Evolutionary conservation across 495 filamentous ascomycete species (phyloP), one percentile per base, ranked within the genome.

Genomic region (Cercophora samala): DNA sequence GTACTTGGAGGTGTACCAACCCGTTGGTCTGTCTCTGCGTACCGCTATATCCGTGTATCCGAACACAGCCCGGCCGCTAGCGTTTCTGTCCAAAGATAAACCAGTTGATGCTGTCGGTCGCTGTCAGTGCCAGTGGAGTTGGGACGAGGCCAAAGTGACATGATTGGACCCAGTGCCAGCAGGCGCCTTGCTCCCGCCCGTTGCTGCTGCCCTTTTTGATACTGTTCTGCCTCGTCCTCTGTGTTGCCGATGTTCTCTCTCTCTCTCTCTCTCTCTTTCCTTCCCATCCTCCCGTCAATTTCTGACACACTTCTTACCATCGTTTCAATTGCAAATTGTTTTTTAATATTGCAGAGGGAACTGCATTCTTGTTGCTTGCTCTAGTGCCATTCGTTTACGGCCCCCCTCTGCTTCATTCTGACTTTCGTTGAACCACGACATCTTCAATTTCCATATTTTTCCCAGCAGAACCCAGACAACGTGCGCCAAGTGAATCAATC

Each of bases 341-440:
- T 19, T 8, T 54, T 19, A 56, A 21, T 56, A 23, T 23, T 18
- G n/a, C 53, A 64, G 62, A 63, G 62, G 63, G 66, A 64, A 62
- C 52, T 64, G 54, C 60, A 42, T 63, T 70, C 64, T 64, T 61
- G 60, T 29, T 58, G 4, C 55, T 69, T 63, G 68, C 26, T 69
- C 63, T 60, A n/a, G 3, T 29, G 64, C 37, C 55, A 51, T 32
- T 68, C 37, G 22, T 62, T n/a, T 62, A 42, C 63, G 46, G 53
- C 46, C 66, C 52, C 65, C 65, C 63, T 71, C 72, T 73, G 53
- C n/a, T 73, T 69, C 69, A 70, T 78, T 77, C 75, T 63, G 66
- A 78, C 78, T 74, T 70, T 80, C 78, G 72, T 77, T 80, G 64
- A 74, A 64, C 58, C n/a, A 68, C 25, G 64, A 66, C 62, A 53